These are phyloP conservation scores for Diaporthe batatas DNA, from an alignment of 2,329 filamentous ascomycete species.

Conservation along the genomic window DNA sequence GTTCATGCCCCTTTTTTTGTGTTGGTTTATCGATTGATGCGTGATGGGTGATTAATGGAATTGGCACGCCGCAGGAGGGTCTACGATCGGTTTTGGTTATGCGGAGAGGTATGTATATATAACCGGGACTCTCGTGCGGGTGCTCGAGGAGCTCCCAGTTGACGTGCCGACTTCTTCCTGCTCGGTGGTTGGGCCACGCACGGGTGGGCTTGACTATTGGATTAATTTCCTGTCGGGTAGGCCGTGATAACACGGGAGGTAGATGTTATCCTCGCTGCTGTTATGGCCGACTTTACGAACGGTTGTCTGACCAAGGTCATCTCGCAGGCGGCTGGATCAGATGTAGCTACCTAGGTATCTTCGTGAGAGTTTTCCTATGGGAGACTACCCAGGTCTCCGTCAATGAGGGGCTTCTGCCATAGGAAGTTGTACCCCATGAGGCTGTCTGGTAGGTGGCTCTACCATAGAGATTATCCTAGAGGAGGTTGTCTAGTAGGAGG, in stretches of 20 bases:
- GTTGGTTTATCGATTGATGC: neutral
- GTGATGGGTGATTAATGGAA: neutral
- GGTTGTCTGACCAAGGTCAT: neutral
- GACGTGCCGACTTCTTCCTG: neutral
- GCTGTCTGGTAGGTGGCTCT: too few relatives aligned
- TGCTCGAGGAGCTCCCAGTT: neutral
- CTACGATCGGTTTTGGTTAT: too few relatives aligned
- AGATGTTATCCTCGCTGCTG: neutral
- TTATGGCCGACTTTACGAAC: too few relatives aligned
- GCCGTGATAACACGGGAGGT: too few relatives aligned
- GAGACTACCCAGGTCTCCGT: too few relatives aligned
- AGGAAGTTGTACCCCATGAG: too few relatives aligned
- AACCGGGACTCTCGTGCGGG: neutral
- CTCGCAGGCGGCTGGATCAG: too few relatives aligned
- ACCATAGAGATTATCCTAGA: neutral
- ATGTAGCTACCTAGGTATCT: too few relatives aligned
- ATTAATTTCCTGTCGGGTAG: neutral
- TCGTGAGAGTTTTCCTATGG: too few relatives aligned
- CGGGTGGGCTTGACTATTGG: too few relatives aligned
- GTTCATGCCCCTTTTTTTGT: neutral
- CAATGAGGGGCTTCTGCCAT: neutral
- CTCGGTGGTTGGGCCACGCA: neutral
- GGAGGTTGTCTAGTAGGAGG: neutral
- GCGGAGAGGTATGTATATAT: too few relatives aligned
- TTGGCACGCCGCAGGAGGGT: too few relatives aligned